Conservation (phyloP, 2,329 filamentous ascomycete species). For the Pyrenophora tritici-repentis region DNA sequence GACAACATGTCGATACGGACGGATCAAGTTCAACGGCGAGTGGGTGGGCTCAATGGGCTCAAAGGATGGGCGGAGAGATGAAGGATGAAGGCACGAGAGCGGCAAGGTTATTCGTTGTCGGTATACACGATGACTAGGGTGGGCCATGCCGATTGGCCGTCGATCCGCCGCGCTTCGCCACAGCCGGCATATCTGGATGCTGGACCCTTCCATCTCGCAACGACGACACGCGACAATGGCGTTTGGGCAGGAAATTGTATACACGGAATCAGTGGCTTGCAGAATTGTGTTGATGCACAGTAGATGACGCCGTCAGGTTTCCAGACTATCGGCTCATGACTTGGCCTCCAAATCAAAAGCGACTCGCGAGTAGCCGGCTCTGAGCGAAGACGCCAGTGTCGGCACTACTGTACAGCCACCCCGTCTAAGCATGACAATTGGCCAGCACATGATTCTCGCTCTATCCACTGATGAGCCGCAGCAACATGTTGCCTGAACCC, state of each 20-base stretch:
- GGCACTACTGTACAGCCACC: conserved; percentile 21
- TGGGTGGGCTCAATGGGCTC: conserved; percentile 5
- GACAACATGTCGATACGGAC: conserved; percentile 19
- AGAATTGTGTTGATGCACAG: conserved; percentile 8
- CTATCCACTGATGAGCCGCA: conserved; percentile 37
- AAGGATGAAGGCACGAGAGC: conserved; percentile 18
- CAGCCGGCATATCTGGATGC: conserved; percentile 18
- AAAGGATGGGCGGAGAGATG: conserved; percentile 13
- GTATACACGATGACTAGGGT: conserved; percentile 16
- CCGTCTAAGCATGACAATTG: conserved; percentile 32
- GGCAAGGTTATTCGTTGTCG: conserved; percentile 29
- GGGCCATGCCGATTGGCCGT: conserved; percentile 19
- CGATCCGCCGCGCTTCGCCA: conserved; percentile 24
- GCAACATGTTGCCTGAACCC: conserved; percentile 29
- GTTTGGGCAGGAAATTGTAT: conserved; percentile 12
- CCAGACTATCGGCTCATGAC: conserved; percentile 32
- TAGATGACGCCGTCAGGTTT: conserved; percentile 21
- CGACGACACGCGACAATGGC: conserved; percentile 30
- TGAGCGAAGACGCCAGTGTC: conserved; percentile 27
- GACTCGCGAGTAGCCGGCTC: conserved; percentile 5
- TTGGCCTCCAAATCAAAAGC: conserved; percentile 31
- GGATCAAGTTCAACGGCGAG: conserved; percentile 1
- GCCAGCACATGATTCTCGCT: conserved; percentile 21
- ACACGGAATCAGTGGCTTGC: conserved; percentile 4
- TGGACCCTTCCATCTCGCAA: conserved; percentile 10